Evolutionary conservation across 2,329 filamentous ascomycete genomes (phyloP).

Genomic region (Iodosphaeria phyllophila): DNA sequence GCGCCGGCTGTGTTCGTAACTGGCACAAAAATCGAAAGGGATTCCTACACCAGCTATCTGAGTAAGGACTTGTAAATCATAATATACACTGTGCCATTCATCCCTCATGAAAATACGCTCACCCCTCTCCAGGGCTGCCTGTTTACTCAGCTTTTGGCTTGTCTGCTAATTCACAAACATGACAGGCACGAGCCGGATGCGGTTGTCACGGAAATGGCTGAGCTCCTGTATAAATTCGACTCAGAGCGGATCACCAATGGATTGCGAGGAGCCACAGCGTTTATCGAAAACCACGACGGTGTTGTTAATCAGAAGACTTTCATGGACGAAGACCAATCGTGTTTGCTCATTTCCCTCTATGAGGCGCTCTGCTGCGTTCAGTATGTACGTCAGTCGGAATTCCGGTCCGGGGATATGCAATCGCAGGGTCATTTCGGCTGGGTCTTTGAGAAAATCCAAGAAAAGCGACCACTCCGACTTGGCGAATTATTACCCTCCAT

Average conservation of each 20-base stretch:
- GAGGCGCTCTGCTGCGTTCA: slow-evolving; percentile 74
- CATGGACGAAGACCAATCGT: slow-evolving; percentile 24
- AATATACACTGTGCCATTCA: no score
- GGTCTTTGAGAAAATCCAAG: slow-evolving; percentile 66
- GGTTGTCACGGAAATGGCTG: slow-evolving; percentile 29
- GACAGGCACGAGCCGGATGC: slow-evolving; percentile 22
- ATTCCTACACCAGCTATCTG: slow-evolving; percentile 42
- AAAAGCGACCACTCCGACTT: slow-evolving; percentile 61
- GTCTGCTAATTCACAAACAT: background rate
- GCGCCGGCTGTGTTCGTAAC: slow-evolving; percentile 52
- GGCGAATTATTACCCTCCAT: slow-evolving; percentile 61
- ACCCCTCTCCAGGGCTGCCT: background rate
- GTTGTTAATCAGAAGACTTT: slow-evolving; percentile 20
- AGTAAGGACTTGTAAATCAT: slow-evolving; percentile 21
- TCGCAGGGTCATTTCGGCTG: no score
- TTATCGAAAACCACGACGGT: slow-evolving; percentile 23
- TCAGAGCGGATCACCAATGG: slow-evolving; percentile 41
- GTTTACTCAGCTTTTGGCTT: background rate
- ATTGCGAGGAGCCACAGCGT: slow-evolving; percentile 33
- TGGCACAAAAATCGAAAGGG: slow-evolving; percentile 53
- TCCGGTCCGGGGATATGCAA: slow-evolving; percentile 27
- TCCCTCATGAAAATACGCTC: background rate
- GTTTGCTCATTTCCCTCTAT: slow-evolving; percentile 64
- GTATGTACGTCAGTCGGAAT: slow-evolving; percentile 42
- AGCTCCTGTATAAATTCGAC: slow-evolving; percentile 39